These are phyloP conservation scores for Psilocybe subaeruginosa DNA, from an alignment of 768 basidiomycete species.

Conservation along the genomic window DNA sequence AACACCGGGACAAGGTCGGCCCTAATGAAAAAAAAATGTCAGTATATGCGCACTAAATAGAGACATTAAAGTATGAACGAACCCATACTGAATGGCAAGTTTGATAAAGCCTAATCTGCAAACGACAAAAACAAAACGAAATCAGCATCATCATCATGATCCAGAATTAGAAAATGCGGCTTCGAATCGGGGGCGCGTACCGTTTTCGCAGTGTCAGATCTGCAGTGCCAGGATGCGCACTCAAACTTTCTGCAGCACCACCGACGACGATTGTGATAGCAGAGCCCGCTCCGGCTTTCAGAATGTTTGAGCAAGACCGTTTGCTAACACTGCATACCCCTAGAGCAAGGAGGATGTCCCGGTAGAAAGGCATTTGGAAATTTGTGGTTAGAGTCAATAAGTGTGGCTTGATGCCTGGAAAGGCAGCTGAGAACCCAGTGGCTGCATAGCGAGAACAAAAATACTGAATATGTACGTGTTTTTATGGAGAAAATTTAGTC, in stretches of 20 bases:
- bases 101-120: slow-evolving; percentile 92
- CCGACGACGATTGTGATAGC: slow-evolving; percentile 96
- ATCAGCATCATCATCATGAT: neutral
- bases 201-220: slow-evolving; percentile 80
- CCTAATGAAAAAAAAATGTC: slow-evolving; percentile 38
- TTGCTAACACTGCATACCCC: slow-evolving; percentile 95
- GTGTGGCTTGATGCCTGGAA: slow-evolving; percentile 92
- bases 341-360: slow-evolving; percentile 84
- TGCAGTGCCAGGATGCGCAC: slow-evolving; percentile 96
- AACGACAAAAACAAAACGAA: neutral
- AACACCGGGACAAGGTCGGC: slow-evolving; percentile 98
- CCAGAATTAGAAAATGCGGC: neutral
- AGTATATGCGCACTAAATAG: slow-evolving; percentile 1
- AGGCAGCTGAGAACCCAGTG: slow-evolving; percentile 86
- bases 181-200: slow-evolving; percentile 34
- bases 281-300: slow-evolving; percentile 60
- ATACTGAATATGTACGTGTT: slow-evolving; percentile 1
- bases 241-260: slow-evolving; percentile 93
- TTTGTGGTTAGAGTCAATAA: slow-evolving; percentile 90
- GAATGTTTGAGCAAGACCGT: slow-evolving; percentile 86
- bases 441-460: slow-evolving; percentile 43
- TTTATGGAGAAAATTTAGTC: neutral
- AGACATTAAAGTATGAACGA: neutral
- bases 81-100: slow-evolving; percentile 89
- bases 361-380: slow-evolving; percentile 91